Evolutionary conservation across 345 rosid species (phyloP).

Genomic region (Ceriops decandra): DNA sequence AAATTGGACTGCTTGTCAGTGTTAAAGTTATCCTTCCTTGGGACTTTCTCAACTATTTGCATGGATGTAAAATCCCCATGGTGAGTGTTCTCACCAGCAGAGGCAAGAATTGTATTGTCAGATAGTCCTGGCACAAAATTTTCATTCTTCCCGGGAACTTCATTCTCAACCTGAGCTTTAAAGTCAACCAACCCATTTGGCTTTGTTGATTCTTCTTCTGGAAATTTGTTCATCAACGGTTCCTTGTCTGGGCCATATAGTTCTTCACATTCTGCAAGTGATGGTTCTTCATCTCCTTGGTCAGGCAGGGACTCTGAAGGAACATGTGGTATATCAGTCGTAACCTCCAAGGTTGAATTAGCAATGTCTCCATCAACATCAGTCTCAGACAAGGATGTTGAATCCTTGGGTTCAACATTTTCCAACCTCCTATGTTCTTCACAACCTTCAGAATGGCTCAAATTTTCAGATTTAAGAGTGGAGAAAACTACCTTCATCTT

Average conservation of each 20-base stretch:
- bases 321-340: conserved; percentile 24
- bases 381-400: conserved; percentile 12
- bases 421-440: conserved; percentile 31
- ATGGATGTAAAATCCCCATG: conserved; percentile 30
- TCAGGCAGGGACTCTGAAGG: conserved; percentile 35
- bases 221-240: conserved; percentile 48
- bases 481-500: conserved; percentile 72
- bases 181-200: conserved; percentile 18
- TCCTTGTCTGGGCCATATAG: conserved; percentile 83
- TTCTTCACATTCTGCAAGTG: conserved; percentile 80
- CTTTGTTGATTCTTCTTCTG: conserved; percentile 28
- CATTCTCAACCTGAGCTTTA: conserved; percentile 32
- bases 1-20: conserved; percentile 35
- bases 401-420: conserved; percentile 25
- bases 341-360: conserved; percentile 31
- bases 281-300: conserved; percentile 52
- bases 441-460: conserved; percentile 18
- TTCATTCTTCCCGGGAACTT: conserved; percentile 19
- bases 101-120: conserved; percentile 19
- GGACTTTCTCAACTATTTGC: conserved; percentile 33
- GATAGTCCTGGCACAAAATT: conserved; percentile 17
- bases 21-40: conserved; percentile 35
- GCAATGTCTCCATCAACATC: conserved; percentile 15
- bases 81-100: conserved; percentile 28
- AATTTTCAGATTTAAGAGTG: conserved; percentile 47